Evolutionary conservation across 2,329 filamentous ascomycete species (phyloP), one percentile per base, ranked within the genome.

Genomic region (Delphinella strobiligena): DNA sequence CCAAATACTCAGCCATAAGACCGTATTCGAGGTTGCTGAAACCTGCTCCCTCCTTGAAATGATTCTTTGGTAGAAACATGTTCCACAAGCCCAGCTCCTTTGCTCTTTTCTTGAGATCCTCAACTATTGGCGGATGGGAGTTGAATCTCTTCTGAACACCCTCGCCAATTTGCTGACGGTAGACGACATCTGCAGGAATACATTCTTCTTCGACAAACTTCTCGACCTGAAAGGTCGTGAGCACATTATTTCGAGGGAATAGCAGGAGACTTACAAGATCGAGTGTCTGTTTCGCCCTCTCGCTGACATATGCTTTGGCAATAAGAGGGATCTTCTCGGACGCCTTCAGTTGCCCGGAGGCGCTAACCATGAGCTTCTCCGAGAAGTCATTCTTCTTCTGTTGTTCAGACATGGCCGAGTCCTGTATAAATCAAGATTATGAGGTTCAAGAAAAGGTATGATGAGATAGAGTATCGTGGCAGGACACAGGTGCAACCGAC

Each of bases 171-270:
- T 93, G 84, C 51, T 86, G 83, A 42, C 77, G 67, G 60, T 82
- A 81, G 48, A 95, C 74, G 42, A 80, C 69, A 56, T 96, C 89
- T 59, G 85, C 83, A 45, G 68, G 68, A 41, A 71, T 68, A 50
- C 67, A 98, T 70, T 94, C 88, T 63, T 94, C 88, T 59, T 96
- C 84, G 51, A 98, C 91, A 54, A 98, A 98, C 62, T 87, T 86
- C 68, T 89, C 85, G 50, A 98, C 84, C 74, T 77, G 47, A 5
- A 18, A 5, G 11, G 16, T 15, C n/a, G 33, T 50, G 30, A 52
- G 45, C 34, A 14, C 18, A 14, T 8, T 9, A 14, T 22, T 39
- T 24, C 16, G 10, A 12, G 7, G 22, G 7, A 27, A 7, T 12
- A 35, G 14, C 19, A 9, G 22, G 16, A 19, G 41, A 49, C 61